These are phyloP conservation scores for Aspergillus pseudoglaucus DNA, from an alignment of 2,329 filamentous ascomycete species.

Conservation along the genomic window DNA sequence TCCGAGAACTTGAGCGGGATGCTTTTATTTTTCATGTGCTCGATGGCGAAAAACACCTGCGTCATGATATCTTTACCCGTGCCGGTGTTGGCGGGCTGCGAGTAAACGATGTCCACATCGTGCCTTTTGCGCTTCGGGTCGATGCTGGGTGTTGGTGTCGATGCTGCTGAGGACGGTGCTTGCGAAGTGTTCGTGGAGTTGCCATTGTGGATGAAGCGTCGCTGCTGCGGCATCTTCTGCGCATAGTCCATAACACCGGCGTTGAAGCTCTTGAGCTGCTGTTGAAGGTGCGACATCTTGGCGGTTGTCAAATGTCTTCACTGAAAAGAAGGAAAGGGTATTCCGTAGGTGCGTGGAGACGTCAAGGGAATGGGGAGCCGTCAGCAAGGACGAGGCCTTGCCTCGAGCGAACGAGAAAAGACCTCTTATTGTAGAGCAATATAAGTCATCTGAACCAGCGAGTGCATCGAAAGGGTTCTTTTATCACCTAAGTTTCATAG, in stretches of 20 bases:
- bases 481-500: background rate
- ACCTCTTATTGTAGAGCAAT: slow-evolving; percentile 1
- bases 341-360: background rate
- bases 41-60: slow-evolving; percentile 79
- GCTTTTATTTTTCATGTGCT: slow-evolving; percentile 68
- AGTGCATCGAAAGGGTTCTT: background rate
- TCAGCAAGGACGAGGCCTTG: slow-evolving; percentile 6
- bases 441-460: background rate
- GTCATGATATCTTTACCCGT: slow-evolving; percentile 77
- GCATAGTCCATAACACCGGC: slow-evolving; percentile 59
- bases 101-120: slow-evolving; percentile 54
- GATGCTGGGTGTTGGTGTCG: slow-evolving; percentile 24
- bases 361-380: background rate
- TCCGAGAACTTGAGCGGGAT: slow-evolving; percentile 64
- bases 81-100: slow-evolving; percentile 68
- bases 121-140: slow-evolving; percentile 56
- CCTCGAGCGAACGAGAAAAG: slow-evolving; percentile 6
- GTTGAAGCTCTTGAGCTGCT: slow-evolving; percentile 58
- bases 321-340: slow-evolving; percentile 1
- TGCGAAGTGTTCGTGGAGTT: slow-evolving; percentile 54
- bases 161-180: slow-evolving; percentile 27
- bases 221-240: slow-evolving; percentile 52
- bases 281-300: slow-evolving; percentile 60
- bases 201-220: slow-evolving; percentile 45
- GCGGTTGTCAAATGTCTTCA: slow-evolving; percentile 3